Evolutionary conservation across 1,139 yeast genomes (phyloP), one percentile per base, ranked within the genome.

Genomic region (Pneumocystis carinii): DNA sequence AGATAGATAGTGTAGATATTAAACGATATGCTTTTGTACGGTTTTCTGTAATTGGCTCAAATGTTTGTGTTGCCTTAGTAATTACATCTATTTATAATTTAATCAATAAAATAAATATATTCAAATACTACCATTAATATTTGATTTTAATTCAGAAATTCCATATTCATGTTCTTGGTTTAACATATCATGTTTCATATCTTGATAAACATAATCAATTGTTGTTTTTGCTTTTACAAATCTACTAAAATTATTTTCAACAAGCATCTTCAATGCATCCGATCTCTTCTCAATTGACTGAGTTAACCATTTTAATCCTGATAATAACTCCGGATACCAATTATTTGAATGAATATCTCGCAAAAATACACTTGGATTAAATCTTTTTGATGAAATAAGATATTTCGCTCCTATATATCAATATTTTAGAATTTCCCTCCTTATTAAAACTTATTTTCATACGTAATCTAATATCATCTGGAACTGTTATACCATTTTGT

Each of bases 201-300:
- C 83, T 35, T 74, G 75, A 66, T 82, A 79, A 2, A 84, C 83
- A 39, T 79, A 77, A 69, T 85, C 90, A 29, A 85, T 73, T 12
- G 81, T 76, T 19, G 86, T 81, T 72, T 92, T 92, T 64, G 90
- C 83, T 69, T 83, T 82, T 61, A 90, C 86, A 68, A 90, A 89
- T 68, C 82, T 79, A 64, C 83, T 81, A 71, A 84, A 90, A 71
- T 90, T 92, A 32, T 81, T 79, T 69, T 87, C 87, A 7, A 90
- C 86, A 41, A 87, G 80, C 17, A 75, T 75, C 67, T 84, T 82
- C 70, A 90, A 76, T 62, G 86, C 85, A 14, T 79, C 78, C n/a
- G 87, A 83, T 69, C 86, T 86, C 29, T 81, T 77, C 24, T 82
- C 79, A 41, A 90, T 83, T 37, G 83, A 81, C 37, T 74, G 71